phyloP scores from a whole-genome alignment of 2,329 filamentous ascomycete genomes.

The Hirsutella thompsonii region DNA sequence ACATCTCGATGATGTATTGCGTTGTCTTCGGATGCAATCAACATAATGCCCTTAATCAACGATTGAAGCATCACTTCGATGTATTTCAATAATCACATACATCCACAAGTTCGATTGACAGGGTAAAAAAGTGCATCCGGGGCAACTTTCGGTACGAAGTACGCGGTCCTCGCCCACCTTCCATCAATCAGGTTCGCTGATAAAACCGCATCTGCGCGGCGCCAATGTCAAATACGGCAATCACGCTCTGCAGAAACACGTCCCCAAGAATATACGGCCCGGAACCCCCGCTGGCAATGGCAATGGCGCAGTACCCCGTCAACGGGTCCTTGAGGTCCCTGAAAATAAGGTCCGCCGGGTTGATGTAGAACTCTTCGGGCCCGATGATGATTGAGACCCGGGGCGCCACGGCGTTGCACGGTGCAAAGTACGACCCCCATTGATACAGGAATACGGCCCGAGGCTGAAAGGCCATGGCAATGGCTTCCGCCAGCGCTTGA shows the following conservation, averaged over 20 bases:
- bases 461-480: slow-evolving; percentile 33
- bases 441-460: slow-evolving; percentile 31
- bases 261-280: slow-evolving; percentile 37
- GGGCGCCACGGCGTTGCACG: slow-evolving; percentile 33
- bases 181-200: slow-evolving; percentile 3
- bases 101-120: too few relatives aligned
- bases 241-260: slow-evolving; percentile 35
- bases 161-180: not conserved
- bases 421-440: slow-evolving; percentile 34
- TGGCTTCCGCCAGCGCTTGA: slow-evolving; percentile 31
- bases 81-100: too few relatives aligned
- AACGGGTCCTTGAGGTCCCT: slow-evolving; percentile 27
- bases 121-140: too few relatives aligned
- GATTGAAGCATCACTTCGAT: too few relatives aligned
- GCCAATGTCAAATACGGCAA: slow-evolving; percentile 35
- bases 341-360: slow-evolving; percentile 34
- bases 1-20: too few relatives aligned
- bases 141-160: too few relatives aligned
- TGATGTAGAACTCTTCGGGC: slow-evolving; percentile 30
- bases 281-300: slow-evolving; percentile 28
- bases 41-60: too few relatives aligned
- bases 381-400: slow-evolving; percentile 30
- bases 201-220: slow-evolving; percentile 33
- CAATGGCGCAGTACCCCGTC: slow-evolving; percentile 34
- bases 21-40: too few relatives aligned